phyloP scores from a whole-genome alignment of 2,329 filamentous ascomycete species.

The Conoideocrella luteorostrata region DNA sequence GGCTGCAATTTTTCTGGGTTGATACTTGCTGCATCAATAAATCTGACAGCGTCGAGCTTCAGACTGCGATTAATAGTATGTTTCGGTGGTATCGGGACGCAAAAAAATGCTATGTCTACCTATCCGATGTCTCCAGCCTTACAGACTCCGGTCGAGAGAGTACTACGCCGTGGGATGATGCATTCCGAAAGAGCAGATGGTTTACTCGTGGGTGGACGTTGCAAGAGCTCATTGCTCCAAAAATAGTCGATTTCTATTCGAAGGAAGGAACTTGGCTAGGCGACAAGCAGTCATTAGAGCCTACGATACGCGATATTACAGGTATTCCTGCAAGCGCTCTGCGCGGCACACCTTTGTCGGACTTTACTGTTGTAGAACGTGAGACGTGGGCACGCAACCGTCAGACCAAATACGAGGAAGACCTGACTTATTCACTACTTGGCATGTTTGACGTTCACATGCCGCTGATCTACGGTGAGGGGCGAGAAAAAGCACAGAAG shows the following conservation, averaged over 20 bases:
- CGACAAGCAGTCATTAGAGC: constrained; percentile 16
- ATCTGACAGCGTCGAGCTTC: no score
- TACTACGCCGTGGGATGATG: neutral
- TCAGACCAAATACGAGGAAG: constrained; percentile 11
- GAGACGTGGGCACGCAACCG: constrained; percentile 14
- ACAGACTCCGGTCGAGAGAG: neutral
- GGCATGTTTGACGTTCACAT: constrained; percentile 15
- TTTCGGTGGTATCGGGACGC: constrained; percentile 14
- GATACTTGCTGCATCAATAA: constrained; percentile 17
- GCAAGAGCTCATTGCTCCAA: constrained; percentile 18
- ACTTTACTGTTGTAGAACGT: constrained; percentile 12
- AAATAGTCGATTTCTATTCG: constrained; percentile 18
- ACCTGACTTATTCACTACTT: constrained; percentile 13
- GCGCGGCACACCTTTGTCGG: constrained; percentile 6
- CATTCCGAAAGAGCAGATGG: constrained; percentile 8
- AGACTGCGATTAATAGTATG: no score
- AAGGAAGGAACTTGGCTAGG: constrained; percentile 13
- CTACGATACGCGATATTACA: constrained; percentile 17
- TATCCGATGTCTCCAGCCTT: constrained; percentile 10
- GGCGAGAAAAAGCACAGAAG: neutral
- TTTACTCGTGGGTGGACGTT: constrained; percentile 12
- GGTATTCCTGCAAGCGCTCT: constrained; percentile 15
- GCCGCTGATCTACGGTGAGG: constrained; percentile 14
- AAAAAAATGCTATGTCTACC: constrained; percentile 13
- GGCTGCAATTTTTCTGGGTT: constrained; percentile 12